These are phyloP conservation scores for Suhomyces tanzawaensis DNA, from an alignment of 805 yeast genomes.

Conservation along the genomic window DNA sequence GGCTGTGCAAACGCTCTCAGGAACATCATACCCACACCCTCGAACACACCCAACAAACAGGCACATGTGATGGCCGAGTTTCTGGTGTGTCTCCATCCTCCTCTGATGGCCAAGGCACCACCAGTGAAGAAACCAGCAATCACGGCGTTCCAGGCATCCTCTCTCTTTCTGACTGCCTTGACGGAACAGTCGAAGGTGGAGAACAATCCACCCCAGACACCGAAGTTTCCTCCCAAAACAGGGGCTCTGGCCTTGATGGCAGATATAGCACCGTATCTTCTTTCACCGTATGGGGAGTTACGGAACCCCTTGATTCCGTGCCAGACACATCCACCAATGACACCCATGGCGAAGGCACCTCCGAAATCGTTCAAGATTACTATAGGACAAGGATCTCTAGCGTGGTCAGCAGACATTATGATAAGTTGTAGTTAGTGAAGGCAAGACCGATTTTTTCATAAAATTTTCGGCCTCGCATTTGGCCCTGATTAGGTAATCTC, in stretches of 20 bases:
- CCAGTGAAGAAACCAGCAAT: slow-evolving; percentile 98
- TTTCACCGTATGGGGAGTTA: slow-evolving; percentile 95
- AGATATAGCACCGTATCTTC: slow-evolving; percentile 82
- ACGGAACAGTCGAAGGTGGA: slow-evolving; percentile 95
- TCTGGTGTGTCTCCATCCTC: slow-evolving; percentile 96
- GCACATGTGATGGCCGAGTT: slow-evolving; percentile 98
- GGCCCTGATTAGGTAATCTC: background rate
- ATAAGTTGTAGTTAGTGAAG: background rate
- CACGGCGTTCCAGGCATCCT: slow-evolving; percentile 97
- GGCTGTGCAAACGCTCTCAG: slow-evolving; percentile 85
- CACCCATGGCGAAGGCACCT: slow-evolving; percentile 99
- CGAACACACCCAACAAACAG: slow-evolving; percentile 91
- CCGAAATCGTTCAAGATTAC: slow-evolving; percentile 96
- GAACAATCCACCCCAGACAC: slow-evolving; percentile 99
- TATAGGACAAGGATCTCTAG: slow-evolving; percentile 98
- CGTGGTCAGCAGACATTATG: slow-evolving; percentile 87
- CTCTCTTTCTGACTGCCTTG: slow-evolving; percentile 93
- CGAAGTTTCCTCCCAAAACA: slow-evolving; percentile 97
- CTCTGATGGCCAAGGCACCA: slow-evolving; percentile 96
- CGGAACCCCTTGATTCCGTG: slow-evolving; percentile 98
- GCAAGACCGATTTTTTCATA: background rate
- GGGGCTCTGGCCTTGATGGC: slow-evolving; percentile 98
- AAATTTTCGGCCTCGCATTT: background rate
- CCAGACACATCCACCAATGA: slow-evolving; percentile 97
- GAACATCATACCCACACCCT: slow-evolving; percentile 97